These are phyloP conservation scores for Sclerospora graminicola DNA, from an alignment of 352 stramenopile species.

Conservation along the genomic window DNA sequence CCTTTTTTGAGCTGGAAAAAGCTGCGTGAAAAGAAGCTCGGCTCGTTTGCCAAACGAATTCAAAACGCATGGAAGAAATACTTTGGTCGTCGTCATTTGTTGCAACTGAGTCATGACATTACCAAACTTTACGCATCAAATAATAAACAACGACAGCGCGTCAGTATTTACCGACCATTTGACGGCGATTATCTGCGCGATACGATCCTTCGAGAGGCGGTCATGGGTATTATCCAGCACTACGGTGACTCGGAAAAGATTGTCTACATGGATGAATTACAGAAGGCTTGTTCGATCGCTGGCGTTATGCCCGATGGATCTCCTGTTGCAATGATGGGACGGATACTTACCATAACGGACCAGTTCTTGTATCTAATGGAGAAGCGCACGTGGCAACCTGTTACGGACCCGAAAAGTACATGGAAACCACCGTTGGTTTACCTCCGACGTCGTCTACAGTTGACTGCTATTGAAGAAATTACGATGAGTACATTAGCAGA, in stretches of 20 bases:
- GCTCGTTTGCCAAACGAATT: conserved; percentile 67
- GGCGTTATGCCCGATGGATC: conserved; percentile 15
- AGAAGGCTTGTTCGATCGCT: conserved; percentile 40
- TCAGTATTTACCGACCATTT: conserved; percentile 84
- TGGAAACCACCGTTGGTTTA: conserved; percentile 58
- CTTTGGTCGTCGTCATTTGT: conserved; percentile 62
- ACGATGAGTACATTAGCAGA: conserved; percentile 76
- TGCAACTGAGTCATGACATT: conserved; percentile 78
- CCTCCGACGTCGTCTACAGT: conserved; percentile 48
- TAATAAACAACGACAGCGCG: conserved; percentile 72
- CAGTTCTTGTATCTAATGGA: conserved; percentile 76
- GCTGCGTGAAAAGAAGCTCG: conserved; percentile 73
- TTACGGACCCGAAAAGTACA: conserved; percentile 40
- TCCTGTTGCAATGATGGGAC: conserved; percentile 28
- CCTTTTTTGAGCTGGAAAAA: conserved; percentile 85
- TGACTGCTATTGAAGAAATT: conserved; percentile 64
- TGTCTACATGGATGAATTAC: conserved; percentile 67
- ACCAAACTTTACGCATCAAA: conserved; percentile 76
- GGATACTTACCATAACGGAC: conserved; percentile 62
- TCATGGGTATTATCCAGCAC: conserved; percentile 61
- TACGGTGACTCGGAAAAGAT: conserved; percentile 74
- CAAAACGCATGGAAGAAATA: conserved; percentile 80
- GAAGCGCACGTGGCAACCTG: conserved; percentile 45
- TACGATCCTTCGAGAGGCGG: conserved; percentile 43
- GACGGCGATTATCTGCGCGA: conserved; percentile 75